Percentiles rank a stretch among this genome's conserved stretches.
Evolutionary conservation across 2,329 filamentous ascomycete genomes (phyloP).

Genomic region (Rhynchosporium secalis): DNA sequence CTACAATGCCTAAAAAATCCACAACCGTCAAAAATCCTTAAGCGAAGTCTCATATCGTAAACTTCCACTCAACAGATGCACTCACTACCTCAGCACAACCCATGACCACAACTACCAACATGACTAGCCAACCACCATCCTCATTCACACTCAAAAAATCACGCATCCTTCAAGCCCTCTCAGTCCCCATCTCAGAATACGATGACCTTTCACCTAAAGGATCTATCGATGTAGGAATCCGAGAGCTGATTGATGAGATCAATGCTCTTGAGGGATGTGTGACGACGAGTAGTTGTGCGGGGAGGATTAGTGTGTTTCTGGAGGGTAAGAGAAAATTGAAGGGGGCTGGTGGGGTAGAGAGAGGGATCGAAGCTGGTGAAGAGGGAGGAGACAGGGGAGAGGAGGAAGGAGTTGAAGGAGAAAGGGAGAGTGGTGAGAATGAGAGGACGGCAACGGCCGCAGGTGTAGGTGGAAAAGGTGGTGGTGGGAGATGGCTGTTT

Average conservation of each 20-base stretch:
- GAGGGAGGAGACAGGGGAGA: slow-evolving; percentile 7
- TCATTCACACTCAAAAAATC: slow-evolving; percentile 64
- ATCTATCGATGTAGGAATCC: slow-evolving; percentile 76
- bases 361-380: background rate
- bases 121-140: slow-evolving; percentile 13
- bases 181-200: slow-evolving; percentile 69
- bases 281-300: slow-evolving; percentile 91
- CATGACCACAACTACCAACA: too few species aligned
- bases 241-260: slow-evolving; percentile 74
- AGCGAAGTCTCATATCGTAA: background rate
- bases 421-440: slow-evolving; percentile 15
- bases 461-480: slow-evolving; percentile 80
- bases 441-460: slow-evolving; percentile 44
- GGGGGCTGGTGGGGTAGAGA: too few species aligned
- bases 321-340: slow-evolving; percentile 62
- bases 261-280: slow-evolving; percentile 75
- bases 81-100: background rate
- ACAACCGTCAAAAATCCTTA: too few species aligned
- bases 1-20: too few species aligned
- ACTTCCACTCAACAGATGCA: slow-evolving; percentile 7
- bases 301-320: slow-evolving; percentile 82
- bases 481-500: slow-evolving; percentile 80
- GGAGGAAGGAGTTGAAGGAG: slow-evolving; percentile 19
- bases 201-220: slow-evolving; percentile 87
- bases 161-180: slow-evolving; percentile 70